Evolutionary conservation across 139 green algal species (phyloP), one percentile per base, ranked within the genome.

Genomic region (Chlorella sp.): DNA sequence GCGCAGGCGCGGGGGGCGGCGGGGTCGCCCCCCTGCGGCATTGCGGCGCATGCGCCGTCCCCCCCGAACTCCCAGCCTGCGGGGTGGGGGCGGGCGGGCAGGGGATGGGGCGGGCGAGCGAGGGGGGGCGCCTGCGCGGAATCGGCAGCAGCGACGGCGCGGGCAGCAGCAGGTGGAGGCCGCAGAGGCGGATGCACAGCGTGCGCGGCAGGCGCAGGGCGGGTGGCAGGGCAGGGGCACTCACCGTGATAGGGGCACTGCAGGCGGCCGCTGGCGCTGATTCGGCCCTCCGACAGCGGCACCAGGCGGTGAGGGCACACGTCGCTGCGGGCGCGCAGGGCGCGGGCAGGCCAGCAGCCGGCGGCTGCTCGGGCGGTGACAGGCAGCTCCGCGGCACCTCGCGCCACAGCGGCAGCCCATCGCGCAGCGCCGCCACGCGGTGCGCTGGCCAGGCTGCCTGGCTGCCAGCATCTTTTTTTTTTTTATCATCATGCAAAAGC

Each of bases 231-330:
- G 53, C 53, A 61, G 27, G 53, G 53, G 27, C 27, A 61, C 74
- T 8, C 27, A 67, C 70, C 82, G 53, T 85, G 83, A 41, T 87
- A 88, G 27, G 80, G 58, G 66, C 86, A 90, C 68, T 90, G 62
- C 55, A 90, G 76, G 21, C 74, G 41, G 11, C 82, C 82, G 25
- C 79, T 46, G 1, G 77, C 53, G 19, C 69, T 56, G 41, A 90
- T 77, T 8, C 85, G 70, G 8, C 85, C 85, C 42, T 90, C 86
- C 23, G 65, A 79, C 58, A 90, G 69, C 17, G 86, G 86, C 17
- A 85, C 79, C 59, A 88, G 73, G 19, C 86, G 77, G 62, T 90
- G 85, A 1, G 85, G 85, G 76, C 85, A 90, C 61, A 66, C 73
- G 62, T 84, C 79, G 33, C n/a, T 21, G 25, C 79, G 58, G 58